Percentiles rank a stretch among this genome's conserved stretches.
Conservation (phyloP, 2,329 filamentous ascomycete genomes). For the Tolypocladium sp. region DNA sequence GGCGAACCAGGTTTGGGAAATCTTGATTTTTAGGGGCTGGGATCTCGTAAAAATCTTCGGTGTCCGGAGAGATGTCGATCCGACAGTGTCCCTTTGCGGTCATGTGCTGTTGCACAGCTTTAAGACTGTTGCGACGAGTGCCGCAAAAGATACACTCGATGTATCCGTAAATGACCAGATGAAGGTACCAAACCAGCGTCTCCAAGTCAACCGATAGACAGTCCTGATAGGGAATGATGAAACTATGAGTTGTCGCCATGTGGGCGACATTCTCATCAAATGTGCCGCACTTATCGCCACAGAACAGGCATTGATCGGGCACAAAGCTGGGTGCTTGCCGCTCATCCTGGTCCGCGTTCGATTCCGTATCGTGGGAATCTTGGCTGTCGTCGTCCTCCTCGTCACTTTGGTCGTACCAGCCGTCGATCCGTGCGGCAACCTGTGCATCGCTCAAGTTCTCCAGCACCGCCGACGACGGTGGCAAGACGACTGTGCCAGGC, state of each 20-base stretch:
- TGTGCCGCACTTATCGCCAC: constrained; percentile 15
- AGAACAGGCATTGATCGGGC: constrained; percentile 32
- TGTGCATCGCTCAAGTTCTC: background rate
- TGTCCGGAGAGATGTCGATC: constrained; percentile 29
- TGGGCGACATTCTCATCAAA: constrained; percentile 32
- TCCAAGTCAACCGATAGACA: constrained; percentile 34
- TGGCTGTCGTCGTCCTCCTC: background rate
- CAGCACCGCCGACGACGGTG: constrained; percentile 3
- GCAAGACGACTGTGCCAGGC: constrained; percentile 6
- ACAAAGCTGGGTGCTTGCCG: constrained; percentile 11
- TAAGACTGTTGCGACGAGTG: constrained; percentile 27
- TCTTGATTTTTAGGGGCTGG: background rate
- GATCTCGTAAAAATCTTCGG: constrained; percentile 31
- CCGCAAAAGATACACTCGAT: constrained; percentile 44
- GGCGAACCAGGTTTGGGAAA: background rate
- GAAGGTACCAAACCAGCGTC: constrained; percentile 36
- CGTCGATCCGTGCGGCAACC: background rate
- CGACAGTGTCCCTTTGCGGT: constrained; percentile 37
- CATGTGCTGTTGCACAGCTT: constrained; percentile 44
- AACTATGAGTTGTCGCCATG: constrained; percentile 39
- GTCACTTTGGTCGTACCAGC: background rate
- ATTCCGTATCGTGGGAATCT: background rate
- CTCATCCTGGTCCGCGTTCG: constrained; percentile 2
- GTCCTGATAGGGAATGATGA: constrained; percentile 30
- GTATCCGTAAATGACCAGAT: constrained; percentile 37